Percentiles rank a stretch among this genome's conserved stretches.
Conservation (phyloP, 768 basidiomycete genomes). For the Mrakia frigida region DNA sequence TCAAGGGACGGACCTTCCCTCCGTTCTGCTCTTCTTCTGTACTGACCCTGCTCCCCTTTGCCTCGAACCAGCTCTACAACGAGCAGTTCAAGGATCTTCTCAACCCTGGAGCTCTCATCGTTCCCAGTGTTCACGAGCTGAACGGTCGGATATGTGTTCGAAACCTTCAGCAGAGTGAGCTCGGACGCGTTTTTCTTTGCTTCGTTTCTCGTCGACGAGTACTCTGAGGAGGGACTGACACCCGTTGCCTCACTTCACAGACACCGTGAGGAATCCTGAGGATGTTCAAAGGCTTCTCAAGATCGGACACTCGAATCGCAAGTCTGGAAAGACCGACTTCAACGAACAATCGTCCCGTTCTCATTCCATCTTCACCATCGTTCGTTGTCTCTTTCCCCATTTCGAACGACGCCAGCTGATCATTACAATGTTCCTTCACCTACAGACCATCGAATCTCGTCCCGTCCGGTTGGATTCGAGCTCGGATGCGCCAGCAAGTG, state of each 20-base stretch:
- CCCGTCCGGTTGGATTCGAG: neutral
- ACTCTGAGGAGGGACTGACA: neutral
- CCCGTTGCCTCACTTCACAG: neutral
- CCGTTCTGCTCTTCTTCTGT: neutral
- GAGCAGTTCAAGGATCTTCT: constrained; percentile 29
- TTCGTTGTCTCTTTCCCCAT: constrained; percentile 17
- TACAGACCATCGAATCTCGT: constrained; percentile 4
- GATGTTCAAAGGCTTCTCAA: constrained; percentile 27
- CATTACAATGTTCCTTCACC: neutral
- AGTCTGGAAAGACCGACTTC: constrained; percentile 32
- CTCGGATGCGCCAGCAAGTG: neutral
- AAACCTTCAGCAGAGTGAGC: constrained; percentile 21
- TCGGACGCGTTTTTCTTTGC: neutral
- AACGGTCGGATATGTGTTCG: constrained; percentile 19
- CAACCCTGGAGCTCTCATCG: constrained; percentile 20
- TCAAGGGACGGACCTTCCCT: neutral
- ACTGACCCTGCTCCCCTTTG: neutral
- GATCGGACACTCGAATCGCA: constrained; percentile 27
- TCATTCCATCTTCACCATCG: constrained; percentile 45
- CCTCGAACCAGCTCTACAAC: constrained; percentile 25
- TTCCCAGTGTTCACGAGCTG: constrained; percentile 24
- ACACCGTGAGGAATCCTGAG: constrained; percentile 20
- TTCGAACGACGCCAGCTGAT: neutral
- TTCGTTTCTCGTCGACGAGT: too few relatives aligned
- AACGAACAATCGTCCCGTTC: constrained; percentile 45